Conservation (phyloP, 257 asterid species). For the Knoxia roxburghii region DNA sequence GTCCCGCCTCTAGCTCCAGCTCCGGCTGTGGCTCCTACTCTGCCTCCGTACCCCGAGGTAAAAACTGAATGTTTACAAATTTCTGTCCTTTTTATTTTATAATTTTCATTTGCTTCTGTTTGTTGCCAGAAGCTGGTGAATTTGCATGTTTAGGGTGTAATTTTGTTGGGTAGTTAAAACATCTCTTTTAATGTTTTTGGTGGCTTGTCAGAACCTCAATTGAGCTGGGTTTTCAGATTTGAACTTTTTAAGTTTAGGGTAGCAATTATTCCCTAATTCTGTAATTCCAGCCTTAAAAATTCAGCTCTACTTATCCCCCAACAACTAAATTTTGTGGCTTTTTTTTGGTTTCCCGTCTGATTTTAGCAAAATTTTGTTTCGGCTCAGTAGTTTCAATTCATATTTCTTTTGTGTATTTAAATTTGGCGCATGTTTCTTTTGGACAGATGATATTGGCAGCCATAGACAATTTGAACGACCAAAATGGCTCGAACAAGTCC, state of each 20-base stretch:
- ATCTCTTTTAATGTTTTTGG: too few relatives aligned
- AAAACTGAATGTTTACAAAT: neutral
- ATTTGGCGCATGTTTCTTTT: neutral
- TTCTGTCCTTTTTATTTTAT: neutral
- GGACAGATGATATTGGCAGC: slow-evolving; percentile 63
- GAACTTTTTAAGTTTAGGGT: neutral
- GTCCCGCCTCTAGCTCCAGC: slow-evolving; percentile 9
- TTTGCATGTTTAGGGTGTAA: too few relatives aligned
- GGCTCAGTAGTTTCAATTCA: neutral
- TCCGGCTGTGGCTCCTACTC: neutral
- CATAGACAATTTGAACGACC: slow-evolving; percentile 50
- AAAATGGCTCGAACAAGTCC: slow-evolving; percentile 55
- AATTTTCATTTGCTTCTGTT: neutral
- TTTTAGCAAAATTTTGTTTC: neutral
- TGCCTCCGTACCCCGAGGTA: slow-evolving; percentile 75
- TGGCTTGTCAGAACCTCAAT: neutral
- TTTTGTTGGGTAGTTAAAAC: too few relatives aligned
- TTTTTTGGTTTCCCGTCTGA: neutral
- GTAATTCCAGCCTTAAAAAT: neutral
- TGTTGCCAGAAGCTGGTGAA: neutral
- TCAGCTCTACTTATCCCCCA: neutral
- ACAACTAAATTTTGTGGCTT: too few relatives aligned
- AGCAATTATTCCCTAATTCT: neutral
- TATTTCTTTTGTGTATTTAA: neutral
- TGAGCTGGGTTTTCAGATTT: neutral